Evolutionary conservation across 192 early-diverging fungal genomes (phyloP), one percentile per base, ranked within the genome.

Genomic region (Thoreauomyces humboldtii): DNA sequence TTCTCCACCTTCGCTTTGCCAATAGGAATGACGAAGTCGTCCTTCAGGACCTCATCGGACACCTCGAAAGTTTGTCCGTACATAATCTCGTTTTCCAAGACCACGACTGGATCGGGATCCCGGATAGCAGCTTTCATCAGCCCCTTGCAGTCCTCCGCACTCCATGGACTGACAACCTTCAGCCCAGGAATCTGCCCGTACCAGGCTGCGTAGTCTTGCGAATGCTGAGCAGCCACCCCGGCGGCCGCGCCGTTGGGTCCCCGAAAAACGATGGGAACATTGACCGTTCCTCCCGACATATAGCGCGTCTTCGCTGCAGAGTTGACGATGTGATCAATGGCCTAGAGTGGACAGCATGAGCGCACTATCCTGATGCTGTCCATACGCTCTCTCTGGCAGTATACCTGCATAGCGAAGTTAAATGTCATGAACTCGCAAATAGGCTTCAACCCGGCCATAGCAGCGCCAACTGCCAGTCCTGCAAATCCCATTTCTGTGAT

Each of bases 391-490:
- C n/a, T n/a, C n/a, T n/a, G n/a, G n/a, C n/a, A n/a, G n/a, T n/a
- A n/a, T 77, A 92, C 91, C 86, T 98, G 96, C 93, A 98, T 94
- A 32, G 94, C 91, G 85, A 98, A 98, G 90, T 98, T 98, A 77
- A 93, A 97, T 61, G 96, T 98, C 96, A 98, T 98, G 78, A 98
- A 98, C 82, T 98, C 94, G 85, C 96, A 98, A 61, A 98, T 88
- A 29, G 96, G 96, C 81, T 89, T 92, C 52, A 96, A 82, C 38
- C 96, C 96, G 63, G 87, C 81, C 63, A 98, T 83, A 31, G 94
- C 96, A 32, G 94, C 89, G 45, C 96, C 96, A 51, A 94, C 86
- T 70, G 96, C 96, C 47, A 98, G 81, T 74, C 96, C 96, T 61
- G 92, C 89, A 67, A 98, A 93, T 53, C 96, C 96, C 82, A 94